Evolutionary conservation across 441 rosid genomes (phyloP), one percentile per base, ranked within the genome.

Genomic region (Populus hybrid): DNA sequence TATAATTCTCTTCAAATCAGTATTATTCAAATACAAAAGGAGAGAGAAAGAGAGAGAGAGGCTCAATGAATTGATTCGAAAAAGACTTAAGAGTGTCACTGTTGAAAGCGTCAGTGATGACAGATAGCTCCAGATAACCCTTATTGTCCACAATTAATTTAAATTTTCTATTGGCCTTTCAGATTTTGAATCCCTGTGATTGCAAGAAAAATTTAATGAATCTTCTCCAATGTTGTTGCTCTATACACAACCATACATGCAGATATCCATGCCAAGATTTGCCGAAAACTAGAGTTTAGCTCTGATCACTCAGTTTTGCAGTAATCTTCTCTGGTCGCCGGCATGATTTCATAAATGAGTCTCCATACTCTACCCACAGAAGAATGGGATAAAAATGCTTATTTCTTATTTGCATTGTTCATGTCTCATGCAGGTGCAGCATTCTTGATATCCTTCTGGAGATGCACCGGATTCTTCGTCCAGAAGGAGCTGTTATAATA

Each of bases 381-480:
- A 61, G 16, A 3, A 26, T 3, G 6, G 40, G 18, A 30, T 46
- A 9, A 7, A 54, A 72, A 2, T 34, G 12, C 46, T 11, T 1
- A 26, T 11, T 18, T 46, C 32, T 21, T 0, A 46, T 28, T 46
- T 67, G 10, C 70, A 57, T 23, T 76, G 59, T 12, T 69, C 8
- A 70, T 73, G 24, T 73, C 5, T 26, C 2, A 63, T 76, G 84
- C 83, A 90, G 92, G 84, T 90, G 93, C 46, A 86, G 88, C 80
- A 77, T 83, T 30, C 63, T 80, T 34, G 86, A 88, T 73, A 89
- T 91, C 71, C 83, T 91, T 21, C 77, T 90, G 8, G 91, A 87
- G 88, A 86, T 91, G 78, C 79, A 85, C 26, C 84, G 88, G 73
- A 86, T 90, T 77, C 86, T 91, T 77, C 83, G 92, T 24, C 93